Percentiles rank a stretch among this genome's conserved stretches.
phyloP scores from a whole-genome alignment of 2,329 filamentous ascomycete genomes.

The Colletotrichum euphorbiae region DNA sequence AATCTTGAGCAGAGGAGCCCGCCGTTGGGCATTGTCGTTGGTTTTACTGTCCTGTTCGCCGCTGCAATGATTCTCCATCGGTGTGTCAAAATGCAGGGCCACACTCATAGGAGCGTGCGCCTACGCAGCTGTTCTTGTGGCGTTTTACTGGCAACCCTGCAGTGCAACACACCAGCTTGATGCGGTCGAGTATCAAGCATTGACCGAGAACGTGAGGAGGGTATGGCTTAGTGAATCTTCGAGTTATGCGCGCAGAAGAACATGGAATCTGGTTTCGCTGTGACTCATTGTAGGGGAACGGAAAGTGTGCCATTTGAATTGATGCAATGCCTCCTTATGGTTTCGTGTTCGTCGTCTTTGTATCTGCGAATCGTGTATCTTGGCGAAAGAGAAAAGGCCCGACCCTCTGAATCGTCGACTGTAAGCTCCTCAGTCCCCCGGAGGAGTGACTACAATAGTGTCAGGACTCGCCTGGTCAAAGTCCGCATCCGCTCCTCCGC shows the following conservation, averaged over 20 bases:
- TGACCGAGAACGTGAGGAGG: too few relatives aligned
- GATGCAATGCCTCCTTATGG: background rate
- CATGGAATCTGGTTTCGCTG: too few relatives aligned
- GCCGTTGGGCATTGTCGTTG: background rate
- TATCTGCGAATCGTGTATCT: background rate
- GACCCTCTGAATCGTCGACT: background rate
- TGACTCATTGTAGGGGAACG: too few relatives aligned
- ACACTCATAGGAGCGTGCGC: background rate
- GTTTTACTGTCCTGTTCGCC: background rate
- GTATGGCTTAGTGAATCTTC: too few relatives aligned
- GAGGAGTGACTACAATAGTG: constrained; percentile 36
- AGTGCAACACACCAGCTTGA: too few relatives aligned
- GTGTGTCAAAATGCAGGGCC: background rate
- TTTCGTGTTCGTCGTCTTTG: constrained; percentile 22
- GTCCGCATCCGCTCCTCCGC: constrained; percentile 5
- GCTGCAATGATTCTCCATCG: background rate
- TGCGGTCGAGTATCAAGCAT: too few relatives aligned
- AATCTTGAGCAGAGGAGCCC: background rate
- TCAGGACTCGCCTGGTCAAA: constrained; percentile 38
- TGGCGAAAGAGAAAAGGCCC: constrained; percentile 7
- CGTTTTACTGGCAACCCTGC: background rate
- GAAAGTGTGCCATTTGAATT: background rate
- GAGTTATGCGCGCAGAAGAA: too few relatives aligned
- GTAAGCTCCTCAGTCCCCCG: constrained; percentile 4
- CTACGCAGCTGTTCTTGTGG: background rate